Evolutionary conservation across 768 basidiomycete genomes (phyloP), one percentile per base, ranked within the genome.

Genomic region (Boletus vermiculosoides): DNA sequence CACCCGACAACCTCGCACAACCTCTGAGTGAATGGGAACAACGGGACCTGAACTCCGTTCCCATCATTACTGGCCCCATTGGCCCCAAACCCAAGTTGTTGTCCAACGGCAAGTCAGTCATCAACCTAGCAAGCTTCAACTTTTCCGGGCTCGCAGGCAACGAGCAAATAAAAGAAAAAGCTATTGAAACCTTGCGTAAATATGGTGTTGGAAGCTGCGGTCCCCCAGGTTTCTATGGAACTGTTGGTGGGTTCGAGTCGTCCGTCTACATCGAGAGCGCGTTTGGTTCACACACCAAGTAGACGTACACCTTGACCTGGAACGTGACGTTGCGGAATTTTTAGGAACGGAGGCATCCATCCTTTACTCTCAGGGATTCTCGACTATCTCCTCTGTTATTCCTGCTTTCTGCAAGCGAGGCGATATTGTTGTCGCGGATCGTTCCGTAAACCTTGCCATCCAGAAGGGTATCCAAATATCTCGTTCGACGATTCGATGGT

Each of bases 371-470:
- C 96, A 98, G 75, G 88, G 87, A 13, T 98, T 96, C 72, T 85
- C 92, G 10, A 93, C 94, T 54, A 85, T 93, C 61, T 86, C 91
- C 4, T 96, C 94, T 16, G 93, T 95, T 66, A 97, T 98, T 57
- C 93, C 97, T 0, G 92, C 97, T 1, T 99, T 98, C 74, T 92
- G 90, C 79, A 98, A 99, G 71, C 86, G 96, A 59, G 95, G 94
- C 2, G 96, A 99, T 66, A 85, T 99, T 66, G 95, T 99, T 66
- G 91, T 99, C n/a, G 94, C 94, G 4, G 96, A 99, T 73, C 86
- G 93, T n/a, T 84, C 87, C n/a, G 87, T 94, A 63, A 96, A 91
- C 73, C 94, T 98, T 71, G 86, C 92, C 16, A 91, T 98, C 53
- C 95, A 98, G 71, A 96, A 94, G 73, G 97, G 96, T 18, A 85